These are phyloP conservation scores for Calonectria ilicicola DNA, from an alignment of 2,329 filamentous ascomycete species.

Conservation along the genomic window DNA sequence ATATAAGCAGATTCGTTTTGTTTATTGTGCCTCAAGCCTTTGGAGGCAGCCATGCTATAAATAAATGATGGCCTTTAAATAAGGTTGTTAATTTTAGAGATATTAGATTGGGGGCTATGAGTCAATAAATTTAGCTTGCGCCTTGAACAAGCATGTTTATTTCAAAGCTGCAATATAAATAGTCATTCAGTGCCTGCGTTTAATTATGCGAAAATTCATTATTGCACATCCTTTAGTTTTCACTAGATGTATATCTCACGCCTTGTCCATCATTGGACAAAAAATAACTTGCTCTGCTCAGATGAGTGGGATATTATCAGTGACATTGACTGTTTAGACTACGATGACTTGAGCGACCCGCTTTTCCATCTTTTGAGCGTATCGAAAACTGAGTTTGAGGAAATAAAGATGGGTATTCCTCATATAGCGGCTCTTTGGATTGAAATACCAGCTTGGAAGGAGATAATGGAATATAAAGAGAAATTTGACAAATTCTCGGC, in stretches of 20 bases:
- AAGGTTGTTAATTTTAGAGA: no score
- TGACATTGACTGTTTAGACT: not conserved
- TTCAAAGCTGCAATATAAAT: no score
- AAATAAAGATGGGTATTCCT: not conserved
- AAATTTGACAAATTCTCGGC: not conserved
- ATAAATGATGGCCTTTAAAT: no score
- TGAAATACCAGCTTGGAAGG: not conserved
- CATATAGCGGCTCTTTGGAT: not conserved
- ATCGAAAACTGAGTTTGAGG: not conserved
- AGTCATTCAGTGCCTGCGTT: no score
- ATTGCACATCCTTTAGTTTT: no score
- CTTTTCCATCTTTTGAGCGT: not conserved
- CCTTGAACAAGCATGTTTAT: no score
- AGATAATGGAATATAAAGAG: not conserved
- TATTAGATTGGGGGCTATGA: not conserved
- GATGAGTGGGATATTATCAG: not conserved
- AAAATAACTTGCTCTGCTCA: not conserved
- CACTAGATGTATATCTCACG: not conserved
- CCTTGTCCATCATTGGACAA: not conserved
- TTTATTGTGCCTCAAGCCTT: no score
- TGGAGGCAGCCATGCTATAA: no score
- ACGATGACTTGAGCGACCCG: not conserved
- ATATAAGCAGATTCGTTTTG: no score
- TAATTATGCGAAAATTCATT: no score
- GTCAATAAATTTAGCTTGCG: no score